Base-by-base conservation (phyloP, 2,329 filamentous ascomycete species). In the Penicillium sumatraense region DNA sequence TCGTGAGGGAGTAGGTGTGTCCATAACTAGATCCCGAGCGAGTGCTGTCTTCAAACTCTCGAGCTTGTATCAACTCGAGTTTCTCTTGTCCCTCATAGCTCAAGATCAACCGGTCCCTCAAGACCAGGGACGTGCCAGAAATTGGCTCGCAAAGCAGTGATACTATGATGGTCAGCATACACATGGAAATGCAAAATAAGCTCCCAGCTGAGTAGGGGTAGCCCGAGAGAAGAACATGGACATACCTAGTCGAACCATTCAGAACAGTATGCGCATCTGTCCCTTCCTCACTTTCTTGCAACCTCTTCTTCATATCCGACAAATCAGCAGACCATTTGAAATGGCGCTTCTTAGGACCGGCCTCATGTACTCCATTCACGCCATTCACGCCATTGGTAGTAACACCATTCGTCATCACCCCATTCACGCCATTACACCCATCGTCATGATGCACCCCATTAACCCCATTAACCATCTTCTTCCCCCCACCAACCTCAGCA, bases 321-420 rank as follows among this genome's bases (percentile, higher is more conserved):
- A 96, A 90, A 60, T 85, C 84, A 10, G 93, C 91, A 44, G 89
- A 86, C 93, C 93, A 97, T 75, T 92, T 92, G 80, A 96, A 97
- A 74, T 93, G 88, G 69, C 89, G 89, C 73, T 93, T 87, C 57
- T 78, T 83, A 69, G 89, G 86, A 29, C 80, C n/a, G 20, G 29
- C 10, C 35, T 36, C n/a, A 36, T 40, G 33, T 56, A 50, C 36
- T 9, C 36, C 36, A 23, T 44, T 44, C 14, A 47, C 63, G 13
- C 46, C 48, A 51, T 61, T 33, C 29, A 33, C 26, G 6, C 31
- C 31, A 14, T 35, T n/a, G n/a, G n/a, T n/a, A n/a, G n/a, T n/a
- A 10, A 36, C 33, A 14, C 55, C 54, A 58, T 56, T 65, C n/a
- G 14, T n/a, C 33, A 7, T 11, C n/a, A 38, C 58, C 54, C 54